phyloP scores from a whole-genome alignment of 164 flowering plant genomes.

The Aristolochia fimbriata region DNA sequence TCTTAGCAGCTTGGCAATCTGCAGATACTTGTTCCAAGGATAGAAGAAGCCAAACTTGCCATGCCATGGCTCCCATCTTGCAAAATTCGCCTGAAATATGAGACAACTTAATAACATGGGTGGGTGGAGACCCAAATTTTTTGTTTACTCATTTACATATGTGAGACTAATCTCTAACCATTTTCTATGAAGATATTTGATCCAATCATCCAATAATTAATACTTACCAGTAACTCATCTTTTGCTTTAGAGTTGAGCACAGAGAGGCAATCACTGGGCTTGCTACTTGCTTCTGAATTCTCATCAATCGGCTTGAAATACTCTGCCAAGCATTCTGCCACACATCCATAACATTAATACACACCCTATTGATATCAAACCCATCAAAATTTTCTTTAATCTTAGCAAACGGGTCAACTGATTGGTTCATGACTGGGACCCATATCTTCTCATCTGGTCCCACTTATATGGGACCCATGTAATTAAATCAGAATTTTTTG shows the following conservation, averaged over 20 bases:
- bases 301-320: constrained; percentile 23
- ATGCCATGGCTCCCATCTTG: constrained; percentile 94
- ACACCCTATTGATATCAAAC: background rate
- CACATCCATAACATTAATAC: background rate
- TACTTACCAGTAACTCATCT: constrained; percentile 63
- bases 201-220: too few relatives aligned
- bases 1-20: constrained; percentile 49
- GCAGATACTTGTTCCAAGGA: constrained; percentile 63
- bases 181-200: too few relatives aligned
- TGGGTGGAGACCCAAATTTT: too few relatives aligned
- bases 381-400: background rate
- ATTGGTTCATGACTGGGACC: too few relatives aligned
- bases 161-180: background rate
- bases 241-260: constrained; percentile 53
- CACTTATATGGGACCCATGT: too few relatives aligned
- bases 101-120: too few relatives aligned
- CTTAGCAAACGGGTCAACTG: too few relatives aligned
- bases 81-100: constrained; percentile 58
- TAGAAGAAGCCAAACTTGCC: constrained; percentile 57
- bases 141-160: too few relatives aligned
- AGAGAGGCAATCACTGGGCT: constrained; percentile 27
- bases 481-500: background rate
- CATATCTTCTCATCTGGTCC: too few relatives aligned
- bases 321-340: constrained; percentile 27
- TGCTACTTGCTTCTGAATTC: constrained; percentile 15